Base-by-base conservation (phyloP, 2,329 filamentous ascomycete species). In the Colletotrichum plurivorum region DNA sequence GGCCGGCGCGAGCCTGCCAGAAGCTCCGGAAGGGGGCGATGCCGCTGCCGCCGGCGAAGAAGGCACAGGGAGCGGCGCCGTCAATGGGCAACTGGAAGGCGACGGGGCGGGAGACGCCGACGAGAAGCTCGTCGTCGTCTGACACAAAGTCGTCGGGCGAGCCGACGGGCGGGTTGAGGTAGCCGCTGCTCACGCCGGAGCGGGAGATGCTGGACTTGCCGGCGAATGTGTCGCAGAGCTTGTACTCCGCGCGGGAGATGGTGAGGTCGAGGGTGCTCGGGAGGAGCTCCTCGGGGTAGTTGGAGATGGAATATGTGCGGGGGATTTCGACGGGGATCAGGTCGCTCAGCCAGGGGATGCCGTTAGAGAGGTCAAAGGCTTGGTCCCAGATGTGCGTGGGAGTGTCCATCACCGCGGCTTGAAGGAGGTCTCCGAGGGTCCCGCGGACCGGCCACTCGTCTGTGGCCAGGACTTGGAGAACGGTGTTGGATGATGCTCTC, bases 21-120 rank as follows among this genome's bases (percentile, higher is more conserved):
- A 88, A 87, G 57, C 84, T 84, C 5, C 85, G 78, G 76, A 87
- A 88, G 0, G 85, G 85, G 0, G 85, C 85, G 27, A 88, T 86
- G 1, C 85, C 85, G 49, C 83, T 86, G 0, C 85, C 86, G 13
- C 86, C 85, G 0, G 86, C 86, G 71, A 88, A 88, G 72, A 84
- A 84, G 0, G 84, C 84, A 20, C 85, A 85, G 0, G 85, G 86
- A 0, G 84, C 83, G 39, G 84, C 84, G 15, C 80, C 78, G 43
- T 87, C 84, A 5, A 86, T 76, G 0, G 86, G 86, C 0, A 88
- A 77, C 54, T 87, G 85, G 73, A 88, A 88, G 1, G 83, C 79
- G 1, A 85, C 79, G 0, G 85, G 85, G 0, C 85, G 79, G 0
- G 85, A 88, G 0, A 88, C 81, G 1, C 86, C 85, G n/a, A 88